These are phyloP conservation scores for Trichoderma erinaceum DNA, from an alignment of 495 filamentous ascomycete genomes.

Conservation along the genomic window DNA sequence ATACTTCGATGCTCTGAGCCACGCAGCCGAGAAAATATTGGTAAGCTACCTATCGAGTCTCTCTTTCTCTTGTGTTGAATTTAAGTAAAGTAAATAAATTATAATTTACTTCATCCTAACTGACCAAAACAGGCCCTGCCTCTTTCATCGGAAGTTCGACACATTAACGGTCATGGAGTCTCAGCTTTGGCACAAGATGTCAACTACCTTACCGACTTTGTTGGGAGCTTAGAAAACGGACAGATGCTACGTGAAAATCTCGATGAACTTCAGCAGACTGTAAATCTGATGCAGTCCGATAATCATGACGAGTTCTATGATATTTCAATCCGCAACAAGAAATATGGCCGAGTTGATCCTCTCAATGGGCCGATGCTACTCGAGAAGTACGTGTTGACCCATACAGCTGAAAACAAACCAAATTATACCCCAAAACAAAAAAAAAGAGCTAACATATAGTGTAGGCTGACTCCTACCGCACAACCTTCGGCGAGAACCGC, in stretches of 20 bases:
- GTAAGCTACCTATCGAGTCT: constrained; percentile 36
- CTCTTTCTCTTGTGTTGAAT: too few species aligned
- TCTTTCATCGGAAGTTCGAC: constrained; percentile 68
- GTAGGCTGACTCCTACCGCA: constrained; percentile 57
- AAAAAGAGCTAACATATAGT: not conserved
- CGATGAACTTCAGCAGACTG: constrained; percentile 89
- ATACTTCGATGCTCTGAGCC: constrained; percentile 91
- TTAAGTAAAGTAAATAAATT: too few species aligned
- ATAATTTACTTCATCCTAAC: constrained; percentile 5
- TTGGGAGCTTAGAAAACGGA: constrained; percentile 68
- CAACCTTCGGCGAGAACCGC: constrained; percentile 50
- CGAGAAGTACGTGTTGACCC: constrained; percentile 62
- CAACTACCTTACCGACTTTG: constrained; percentile 73
- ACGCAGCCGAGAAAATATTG: constrained; percentile 81
- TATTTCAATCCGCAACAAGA: constrained; percentile 74
- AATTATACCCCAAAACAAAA: constrained; percentile 24
- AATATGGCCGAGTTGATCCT: constrained; percentile 88
- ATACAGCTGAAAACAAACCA: not conserved
- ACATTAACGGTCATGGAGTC: constrained; percentile 83
- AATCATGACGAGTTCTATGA: constrained; percentile 95
- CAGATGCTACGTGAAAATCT: constrained; percentile 77
- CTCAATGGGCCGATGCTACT: constrained; percentile 77
- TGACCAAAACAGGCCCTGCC: constrained; percentile 57
- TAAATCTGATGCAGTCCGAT: constrained; percentile 74
- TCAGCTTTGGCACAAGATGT: constrained; percentile 75